These are phyloP conservation scores for Tetrahymena elliotti DNA, from an alignment of 73 alveolate genomes.

Conservation along the genomic window DNA sequence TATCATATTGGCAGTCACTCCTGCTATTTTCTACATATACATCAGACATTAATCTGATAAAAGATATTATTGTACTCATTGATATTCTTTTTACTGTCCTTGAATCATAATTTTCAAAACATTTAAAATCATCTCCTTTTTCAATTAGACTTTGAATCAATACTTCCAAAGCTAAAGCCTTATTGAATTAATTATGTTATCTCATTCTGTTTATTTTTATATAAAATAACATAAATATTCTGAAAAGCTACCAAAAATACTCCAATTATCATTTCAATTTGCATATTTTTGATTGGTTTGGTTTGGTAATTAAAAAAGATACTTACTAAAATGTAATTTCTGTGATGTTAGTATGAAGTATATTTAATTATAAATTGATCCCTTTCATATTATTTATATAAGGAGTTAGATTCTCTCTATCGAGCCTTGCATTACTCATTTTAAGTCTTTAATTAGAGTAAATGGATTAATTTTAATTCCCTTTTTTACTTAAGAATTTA, in stretches of 20 bases:
- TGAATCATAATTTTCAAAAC: background rate
- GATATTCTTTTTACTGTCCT: background rate
- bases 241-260: no score
- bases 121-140: background rate
- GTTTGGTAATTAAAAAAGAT: background rate
- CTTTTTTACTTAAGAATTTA: background rate
- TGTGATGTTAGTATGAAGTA: background rate
- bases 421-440: background rate
- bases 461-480: background rate
- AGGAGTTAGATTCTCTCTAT: background rate
- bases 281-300: background rate
- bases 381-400: background rate
- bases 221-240: background rate
- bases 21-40: background rate
- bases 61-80: background rate
- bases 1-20: background rate
- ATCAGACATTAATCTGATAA: background rate
- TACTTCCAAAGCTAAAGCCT: background rate
- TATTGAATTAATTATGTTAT: background rate
- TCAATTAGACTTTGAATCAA: background rate
- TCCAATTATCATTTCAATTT: background rate
- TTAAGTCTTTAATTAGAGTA: background rate
- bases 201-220: background rate
- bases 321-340: background rate
- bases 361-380: background rate